Evolutionary conservation across 73 alveolate genomes (phyloP).

Genomic region (Paramecium sonneborni): DNA sequence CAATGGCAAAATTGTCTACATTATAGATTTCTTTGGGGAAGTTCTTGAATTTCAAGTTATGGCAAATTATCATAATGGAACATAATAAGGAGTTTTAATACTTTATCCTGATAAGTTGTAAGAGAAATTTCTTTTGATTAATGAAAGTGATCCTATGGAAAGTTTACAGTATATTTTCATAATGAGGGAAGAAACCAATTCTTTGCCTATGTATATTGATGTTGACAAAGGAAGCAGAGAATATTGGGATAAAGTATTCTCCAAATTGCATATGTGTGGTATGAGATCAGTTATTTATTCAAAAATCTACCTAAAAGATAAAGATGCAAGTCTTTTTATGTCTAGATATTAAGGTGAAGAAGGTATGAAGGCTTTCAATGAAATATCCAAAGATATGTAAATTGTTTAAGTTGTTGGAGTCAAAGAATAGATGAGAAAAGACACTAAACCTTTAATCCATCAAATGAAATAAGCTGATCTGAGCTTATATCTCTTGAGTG

Average conservation of each 20-base stretch:
- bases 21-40: conserved; percentile 26
- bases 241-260: conserved; percentile 49
- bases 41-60: neutral
- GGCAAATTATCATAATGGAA: neutral
- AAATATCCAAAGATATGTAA: conserved; percentile 21
- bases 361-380: neutral
- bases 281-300: conserved; percentile 48
- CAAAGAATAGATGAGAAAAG: conserved; percentile 52
- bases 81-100: neutral
- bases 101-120: neutral
- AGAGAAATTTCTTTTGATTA: neutral
- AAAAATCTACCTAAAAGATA: neutral
- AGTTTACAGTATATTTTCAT: neutral
- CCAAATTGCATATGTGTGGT: conserved; percentile 16
- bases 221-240: conserved; percentile 42
- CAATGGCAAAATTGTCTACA: neutral
- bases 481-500: conserved; percentile 42
- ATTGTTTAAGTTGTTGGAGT: conserved; percentile 51
- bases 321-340: conserved; percentile 23
- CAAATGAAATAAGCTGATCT: conserved; percentile 45
- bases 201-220: conserved; percentile 47
- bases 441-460: neutral
- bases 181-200: conserved; percentile 50
- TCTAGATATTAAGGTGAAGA: conserved; percentile 32
- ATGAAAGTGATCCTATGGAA: conserved; percentile 16